Evolutionary conservation across 1,284 basidiomycete species (phyloP), one percentile per base, ranked within the genome.

Genomic region (Moesziomyces antarcticus): DNA sequence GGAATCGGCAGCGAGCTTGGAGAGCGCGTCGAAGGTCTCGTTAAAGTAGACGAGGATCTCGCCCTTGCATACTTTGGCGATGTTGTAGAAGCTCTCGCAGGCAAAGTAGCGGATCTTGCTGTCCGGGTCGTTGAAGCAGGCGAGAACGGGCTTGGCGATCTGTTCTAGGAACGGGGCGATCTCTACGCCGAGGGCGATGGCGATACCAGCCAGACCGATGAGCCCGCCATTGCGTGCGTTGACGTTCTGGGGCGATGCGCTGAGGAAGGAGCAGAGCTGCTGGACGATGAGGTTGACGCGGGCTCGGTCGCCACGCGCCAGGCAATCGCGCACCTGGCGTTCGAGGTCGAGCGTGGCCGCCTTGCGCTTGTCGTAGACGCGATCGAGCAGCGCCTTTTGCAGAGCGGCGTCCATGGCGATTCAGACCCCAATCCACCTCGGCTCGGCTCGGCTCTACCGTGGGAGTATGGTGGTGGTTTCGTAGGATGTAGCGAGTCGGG

Each of bases 31-130:
- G 80, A 99, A 99, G 60, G 97, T 93, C 64, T 96, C 93, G 83
- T 99, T 99, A 86, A 99, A 99, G 85, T 96, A 97, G 21, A 97
- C 90, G 67, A 99, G 86, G 43, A 98, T 92, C 85, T 98, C 96
- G 40, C 96, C 96, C 84, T 97, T 97, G 58, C 94, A 97, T 8
- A 98, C 95, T 85, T 99, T 97, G 37, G 85, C 83, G 78, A 99
- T 97, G 86, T 99, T 99, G 87, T 99, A 99, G 80, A 99, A 87
- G 83, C 93, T 95, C 84, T 99, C 96, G 64, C 94, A 96, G 7
- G 96, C 96, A 87, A 95, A 97, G 85, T 97, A 97, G 50, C 96
- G 89, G 71, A 99, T 93, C 82, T 94, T 90, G 85, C 93, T 94
- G 87, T 99, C 97, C 4, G 92, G 89, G 85, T 99, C 97, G 70